Conservation (phyloP, 140 eudicot genomes). For the Oenanthe javanica region DNA sequence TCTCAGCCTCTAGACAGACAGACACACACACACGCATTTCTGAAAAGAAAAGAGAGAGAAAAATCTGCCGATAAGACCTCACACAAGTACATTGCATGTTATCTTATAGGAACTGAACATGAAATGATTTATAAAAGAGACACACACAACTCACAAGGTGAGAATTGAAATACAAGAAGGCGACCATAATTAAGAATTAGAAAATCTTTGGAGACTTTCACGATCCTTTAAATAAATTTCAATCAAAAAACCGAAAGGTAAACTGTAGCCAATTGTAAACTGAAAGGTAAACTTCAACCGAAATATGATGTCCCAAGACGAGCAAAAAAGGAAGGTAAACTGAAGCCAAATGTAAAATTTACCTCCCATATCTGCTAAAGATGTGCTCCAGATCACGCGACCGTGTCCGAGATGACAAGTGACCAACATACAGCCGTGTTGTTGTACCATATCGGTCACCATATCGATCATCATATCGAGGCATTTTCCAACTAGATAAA, state of each 20-base stretch:
- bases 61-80: not conserved
- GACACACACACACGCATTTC: not conserved
- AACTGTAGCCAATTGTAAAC: not conserved
- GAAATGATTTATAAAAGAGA: not conserved
- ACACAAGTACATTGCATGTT: not conserved
- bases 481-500: slow-evolving; percentile 49
- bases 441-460: slow-evolving; percentile 30
- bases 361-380: slow-evolving; percentile 85
- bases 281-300: not conserved
- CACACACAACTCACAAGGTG: not conserved
- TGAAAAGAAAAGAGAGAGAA: not conserved
- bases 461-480: slow-evolving; percentile 66
- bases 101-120: not conserved
- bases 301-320: not conserved
- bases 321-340: too few relatives aligned
- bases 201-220: too few relatives aligned
- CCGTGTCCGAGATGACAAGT: slow-evolving; percentile 70
- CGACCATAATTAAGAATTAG: not conserved
- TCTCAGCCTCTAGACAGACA: not conserved
- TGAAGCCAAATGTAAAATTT: not conserved
- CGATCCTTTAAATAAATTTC: too few relatives aligned
- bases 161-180: not conserved
- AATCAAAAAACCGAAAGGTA: too few relatives aligned
- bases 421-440: slow-evolving; percentile 68
- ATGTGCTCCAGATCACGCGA: slow-evolving; percentile 78